A percentile compares a stretch with the other conserved stretches of the same genome.
phyloP scores from a whole-genome alignment of 345 rosid genomes.

The Salix viminalis region DNA sequence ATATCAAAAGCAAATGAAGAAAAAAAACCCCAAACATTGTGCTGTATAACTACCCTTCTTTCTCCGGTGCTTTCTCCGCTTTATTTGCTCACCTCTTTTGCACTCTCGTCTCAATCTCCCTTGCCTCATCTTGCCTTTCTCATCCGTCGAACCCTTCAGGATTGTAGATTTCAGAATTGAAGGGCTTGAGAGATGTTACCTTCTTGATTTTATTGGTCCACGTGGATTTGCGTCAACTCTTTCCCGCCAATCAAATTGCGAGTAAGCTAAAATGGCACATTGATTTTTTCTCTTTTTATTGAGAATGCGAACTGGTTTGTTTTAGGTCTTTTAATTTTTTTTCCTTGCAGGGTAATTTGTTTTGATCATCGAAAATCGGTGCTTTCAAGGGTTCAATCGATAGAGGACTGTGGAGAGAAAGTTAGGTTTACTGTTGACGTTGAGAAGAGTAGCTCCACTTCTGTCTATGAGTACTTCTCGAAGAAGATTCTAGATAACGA shows the following conservation, averaged over 20 bases:
- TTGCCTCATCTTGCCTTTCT: constrained; percentile 72
- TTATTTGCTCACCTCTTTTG: constrained; percentile 71
- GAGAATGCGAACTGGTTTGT: not conserved
- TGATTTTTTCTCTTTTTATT: not conserved
- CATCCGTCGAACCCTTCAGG: constrained; percentile 65
- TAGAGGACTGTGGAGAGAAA: constrained; percentile 25
- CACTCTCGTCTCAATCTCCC: constrained; percentile 61
- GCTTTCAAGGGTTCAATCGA: constrained; percentile 24
- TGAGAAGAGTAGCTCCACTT: constrained; percentile 66
- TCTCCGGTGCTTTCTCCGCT: constrained; percentile 82
- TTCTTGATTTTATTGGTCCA: constrained; percentile 68
- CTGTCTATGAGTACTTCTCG: constrained; percentile 60
- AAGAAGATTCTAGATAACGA: constrained; percentile 34
- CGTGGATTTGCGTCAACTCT: constrained; percentile 42
- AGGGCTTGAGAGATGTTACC: constrained; percentile 55
- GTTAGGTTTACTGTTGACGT: constrained; percentile 39
- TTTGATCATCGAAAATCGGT: constrained; percentile 75
- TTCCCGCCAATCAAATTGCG: constrained; percentile 38
- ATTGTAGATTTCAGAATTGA: constrained; percentile 48
- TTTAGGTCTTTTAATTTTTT: not conserved
- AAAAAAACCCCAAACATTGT: constrained; percentile 49
- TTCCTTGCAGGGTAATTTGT: constrained; percentile 49
- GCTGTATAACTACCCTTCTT: constrained; percentile 80
- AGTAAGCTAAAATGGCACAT: constrained; percentile 37
- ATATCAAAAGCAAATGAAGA: constrained; percentile 52